These are phyloP conservation scores for Candida sp. DNA, from an alignment of 1,139 yeast genomes.

Conservation along the genomic window DNA sequence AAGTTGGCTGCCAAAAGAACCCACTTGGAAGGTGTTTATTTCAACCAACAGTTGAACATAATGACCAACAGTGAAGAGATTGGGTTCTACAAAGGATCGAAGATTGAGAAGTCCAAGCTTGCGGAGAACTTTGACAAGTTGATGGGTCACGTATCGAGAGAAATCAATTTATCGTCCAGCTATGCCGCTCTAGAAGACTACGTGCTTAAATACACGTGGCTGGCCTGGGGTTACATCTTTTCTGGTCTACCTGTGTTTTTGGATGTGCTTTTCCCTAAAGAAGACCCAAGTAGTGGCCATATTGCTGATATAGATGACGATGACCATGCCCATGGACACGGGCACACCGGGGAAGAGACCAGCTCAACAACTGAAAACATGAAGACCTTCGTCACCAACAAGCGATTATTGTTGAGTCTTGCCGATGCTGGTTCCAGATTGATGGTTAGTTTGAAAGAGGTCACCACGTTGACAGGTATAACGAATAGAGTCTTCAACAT, in stretches of 20 bases:
- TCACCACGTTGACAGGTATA: constrained; percentile 90
- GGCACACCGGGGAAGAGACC: constrained; percentile 2
- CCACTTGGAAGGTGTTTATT: constrained; percentile 85
- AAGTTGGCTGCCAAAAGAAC: constrained; percentile 74
- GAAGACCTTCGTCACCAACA: constrained; percentile 90
- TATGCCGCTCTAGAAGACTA: constrained; percentile 87
- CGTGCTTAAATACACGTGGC: constrained; percentile 91
- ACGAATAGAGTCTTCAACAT: constrained; percentile 85
- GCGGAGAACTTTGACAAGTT: constrained; percentile 61
- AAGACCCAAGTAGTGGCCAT: constrained; percentile 18
- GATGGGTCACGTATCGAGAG: constrained; percentile 45
- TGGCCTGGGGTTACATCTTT: constrained; percentile 90
- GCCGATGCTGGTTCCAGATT: constrained; percentile 98
- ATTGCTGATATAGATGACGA: constrained; percentile 7
- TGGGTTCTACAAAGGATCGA: constrained; percentile 91
- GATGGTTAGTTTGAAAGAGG: constrained; percentile 94
- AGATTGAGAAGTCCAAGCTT: constrained; percentile 76
- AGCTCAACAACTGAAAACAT: constrained; percentile 53
- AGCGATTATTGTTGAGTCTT: constrained; percentile 84
- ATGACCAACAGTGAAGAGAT: constrained; percentile 93
- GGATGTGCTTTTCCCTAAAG: constrained; percentile 44
- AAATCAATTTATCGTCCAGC: constrained; percentile 53
- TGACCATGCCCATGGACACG: background rate
- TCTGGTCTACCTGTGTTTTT: constrained; percentile 83
- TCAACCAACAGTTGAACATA: constrained; percentile 84